Evolutionary conservation across 306 rosid species (phyloP).

Genomic region (Cercis canadensis): DNA sequence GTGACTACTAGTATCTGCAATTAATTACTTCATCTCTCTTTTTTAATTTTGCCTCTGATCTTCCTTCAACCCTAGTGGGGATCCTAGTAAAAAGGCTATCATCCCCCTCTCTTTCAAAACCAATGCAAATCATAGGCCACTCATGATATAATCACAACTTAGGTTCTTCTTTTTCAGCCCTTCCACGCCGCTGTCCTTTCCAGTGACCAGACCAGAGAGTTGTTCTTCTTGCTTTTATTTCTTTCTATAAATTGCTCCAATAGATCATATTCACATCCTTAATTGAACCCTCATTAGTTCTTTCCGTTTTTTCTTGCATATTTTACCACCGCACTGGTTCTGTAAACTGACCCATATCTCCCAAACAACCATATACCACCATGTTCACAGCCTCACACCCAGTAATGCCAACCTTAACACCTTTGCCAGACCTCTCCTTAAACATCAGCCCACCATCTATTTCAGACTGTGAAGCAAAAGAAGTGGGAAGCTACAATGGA

Average conservation of each 20-base stretch:
- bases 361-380: neutral
- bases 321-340: constrained; percentile 4
- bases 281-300: constrained; percentile 14
- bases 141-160: constrained; percentile 71
- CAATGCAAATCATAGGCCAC: constrained; percentile 79
- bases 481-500: constrained; percentile 29
- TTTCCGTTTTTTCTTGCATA: constrained; percentile 18
- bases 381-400: constrained; percentile 45
- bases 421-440: constrained; percentile 75
- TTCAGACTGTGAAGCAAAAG: constrained; percentile 40
- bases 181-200: constrained; percentile 14
- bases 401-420: constrained; percentile 40
- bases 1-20: constrained; percentile 36
- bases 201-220: too few relatives aligned
- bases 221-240: neutral
- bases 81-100: constrained; percentile 61
- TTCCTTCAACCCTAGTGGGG: constrained; percentile 54
- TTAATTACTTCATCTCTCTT: constrained; percentile 20
- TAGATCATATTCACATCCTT: constrained; percentile 4
- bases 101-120: constrained; percentile 35
- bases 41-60: constrained; percentile 22
- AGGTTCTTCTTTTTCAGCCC: constrained; percentile 29
- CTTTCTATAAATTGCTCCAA: constrained; percentile 20
- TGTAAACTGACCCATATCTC: constrained; percentile 37
- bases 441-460: constrained; percentile 72